Percentiles rank a stretch among this genome's conserved stretches.
phyloP scores from a whole-genome alignment of 177 flowering plant species.

The Telopea speciosissima region DNA sequence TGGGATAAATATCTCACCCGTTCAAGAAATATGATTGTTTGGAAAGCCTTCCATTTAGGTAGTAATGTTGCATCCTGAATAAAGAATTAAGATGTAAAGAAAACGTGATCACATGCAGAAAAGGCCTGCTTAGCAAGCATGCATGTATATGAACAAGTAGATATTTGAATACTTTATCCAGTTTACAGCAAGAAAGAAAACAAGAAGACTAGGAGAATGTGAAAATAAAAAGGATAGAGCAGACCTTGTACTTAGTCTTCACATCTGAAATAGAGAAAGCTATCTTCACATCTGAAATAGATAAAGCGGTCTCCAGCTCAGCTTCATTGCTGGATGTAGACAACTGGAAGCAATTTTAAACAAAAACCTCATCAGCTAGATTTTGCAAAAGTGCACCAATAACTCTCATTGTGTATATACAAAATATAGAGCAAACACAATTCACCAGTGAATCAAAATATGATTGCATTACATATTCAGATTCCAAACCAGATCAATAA shows the following conservation, averaged over 20 bases:
- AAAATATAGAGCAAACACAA: neutral
- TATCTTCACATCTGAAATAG: constrained; percentile 45
- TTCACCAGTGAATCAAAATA: neutral
- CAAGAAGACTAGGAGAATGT: neutral
- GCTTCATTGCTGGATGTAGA: constrained; percentile 26
- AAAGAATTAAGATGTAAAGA: constrained; percentile 5
- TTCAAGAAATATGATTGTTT: constrained; percentile 83
- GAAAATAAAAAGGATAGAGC: neutral
- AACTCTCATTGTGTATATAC: neutral
- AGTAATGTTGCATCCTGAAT: constrained; percentile 56
- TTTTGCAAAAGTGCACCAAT: neutral
- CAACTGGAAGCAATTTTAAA: constrained; percentile 23
- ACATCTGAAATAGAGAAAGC: constrained; percentile 46
- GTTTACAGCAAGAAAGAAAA: constrained; percentile 2
- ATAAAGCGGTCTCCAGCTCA: constrained; percentile 35
- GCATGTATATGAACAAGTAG: neutral
- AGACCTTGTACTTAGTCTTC: constrained; percentile 68
- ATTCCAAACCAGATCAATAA: neutral
- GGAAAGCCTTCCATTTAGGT: constrained; percentile 91
- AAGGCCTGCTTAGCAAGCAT: neutral
- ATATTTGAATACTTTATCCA: neutral
- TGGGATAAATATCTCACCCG: constrained; percentile 37
- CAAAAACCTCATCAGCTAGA: neutral
- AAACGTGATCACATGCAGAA: neutral
- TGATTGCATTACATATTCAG: neutral